Base-by-base conservation (phyloP, 192 early-diverging fungal species). In the Phycomyces blakesleeanus region DNA sequence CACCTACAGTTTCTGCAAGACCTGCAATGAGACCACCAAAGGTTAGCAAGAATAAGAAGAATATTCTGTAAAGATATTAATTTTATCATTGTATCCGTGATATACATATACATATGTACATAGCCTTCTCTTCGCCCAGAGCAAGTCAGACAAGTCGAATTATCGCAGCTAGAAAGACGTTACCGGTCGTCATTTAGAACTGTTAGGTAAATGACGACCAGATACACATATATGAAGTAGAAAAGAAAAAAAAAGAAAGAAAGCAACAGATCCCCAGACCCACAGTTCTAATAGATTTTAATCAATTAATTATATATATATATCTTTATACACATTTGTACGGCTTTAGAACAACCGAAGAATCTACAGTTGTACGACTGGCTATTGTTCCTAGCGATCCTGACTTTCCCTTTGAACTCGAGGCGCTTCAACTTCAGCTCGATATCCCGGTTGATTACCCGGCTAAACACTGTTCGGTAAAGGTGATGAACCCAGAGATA, bases 331-430 rank as follows among this genome's bases (percentile, higher is more conserved):
- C n/a, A n/a, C n/a, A n/a, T n/a, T 14, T 51, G 34, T 42, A 24
- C 24, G 42, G 5, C 26, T 37, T 21, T 64, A 58, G 59, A 24
- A 47, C 63, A 18, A 55, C 24, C 0, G 25, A 51, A 4, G 15
- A 61, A 27, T 62, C 55, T 20, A 75, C 59, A 6, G 49, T 61
- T 10, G 59, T 75, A 10, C 58, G 63, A 61, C 34, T 75, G 12
- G 68, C 64, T 12, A 42, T 76, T 22, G 34, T 41, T 24, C 83
- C 83, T 5, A 72, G 71, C 22, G 89, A 92, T 50, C 91, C 91
- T 21, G 91, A 93, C 58, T 93, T 93, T 57, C 89, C 91, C 14
- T 93, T 78, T 57, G 90, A 92, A 50, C 72, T 93, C 42, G 69
- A 80, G 27, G 64, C 72, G n/a, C 68, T 93, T 21, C 67, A 81